These are phyloP conservation scores for Psilocybe tampanensis DNA, from an alignment of 768 basidiomycete genomes.

Conservation along the genomic window DNA sequence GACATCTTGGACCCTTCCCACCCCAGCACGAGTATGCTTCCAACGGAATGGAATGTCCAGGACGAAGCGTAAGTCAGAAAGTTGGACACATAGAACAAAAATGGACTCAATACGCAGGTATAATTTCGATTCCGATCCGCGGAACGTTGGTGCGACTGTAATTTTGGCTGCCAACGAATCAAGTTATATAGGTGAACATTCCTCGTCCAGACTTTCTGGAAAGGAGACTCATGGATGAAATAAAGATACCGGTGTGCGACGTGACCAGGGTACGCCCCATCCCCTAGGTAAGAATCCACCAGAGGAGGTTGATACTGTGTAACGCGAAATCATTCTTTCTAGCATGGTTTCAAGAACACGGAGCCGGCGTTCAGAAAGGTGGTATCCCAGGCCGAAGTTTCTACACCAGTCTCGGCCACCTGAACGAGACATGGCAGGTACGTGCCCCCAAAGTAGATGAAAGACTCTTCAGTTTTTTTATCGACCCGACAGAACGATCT, in stretches of 20 bases:
- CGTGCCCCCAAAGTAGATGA: constrained; percentile 20
- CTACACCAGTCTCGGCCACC: constrained; percentile 82
- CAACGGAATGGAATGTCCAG: constrained; percentile 50
- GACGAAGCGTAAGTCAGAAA: constrained; percentile 58
- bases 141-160: constrained; percentile 60
- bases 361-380: constrained; percentile 59
- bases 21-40: constrained; percentile 62
- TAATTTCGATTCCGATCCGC: constrained; percentile 74
- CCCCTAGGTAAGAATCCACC: constrained; percentile 58
- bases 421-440: constrained; percentile 78
- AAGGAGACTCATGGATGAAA: neutral
- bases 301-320: neutral
- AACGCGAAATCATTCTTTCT: neutral
- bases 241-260: constrained; percentile 50
- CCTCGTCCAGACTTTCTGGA: neutral
- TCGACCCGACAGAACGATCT: constrained; percentile 50
- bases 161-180: constrained; percentile 68
- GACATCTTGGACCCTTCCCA: constrained; percentile 57
- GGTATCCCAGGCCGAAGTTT: constrained; percentile 72
- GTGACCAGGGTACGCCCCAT: constrained; percentile 72
- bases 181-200: constrained; percentile 53
- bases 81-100: neutral
- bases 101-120: constrained; percentile 43
- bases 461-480: neutral
- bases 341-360: constrained; percentile 87